Conservation (phyloP, 768 basidiomycete genomes). For the Leccinum longicurvipes region DNA sequence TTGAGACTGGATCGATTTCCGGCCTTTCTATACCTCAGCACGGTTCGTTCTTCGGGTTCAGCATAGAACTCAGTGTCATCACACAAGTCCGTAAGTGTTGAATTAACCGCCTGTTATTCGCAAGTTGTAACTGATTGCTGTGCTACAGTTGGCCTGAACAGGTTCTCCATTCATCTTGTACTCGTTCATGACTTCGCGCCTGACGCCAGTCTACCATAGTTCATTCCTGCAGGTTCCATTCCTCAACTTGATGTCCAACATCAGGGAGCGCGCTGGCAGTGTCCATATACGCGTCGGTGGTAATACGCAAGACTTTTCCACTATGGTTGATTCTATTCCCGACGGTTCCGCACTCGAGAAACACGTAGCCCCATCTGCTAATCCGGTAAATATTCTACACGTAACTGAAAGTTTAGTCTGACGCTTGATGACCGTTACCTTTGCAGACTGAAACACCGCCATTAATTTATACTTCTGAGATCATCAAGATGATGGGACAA, state of each 20-base stretch:
- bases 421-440: neutral
- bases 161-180: slow-evolving; percentile 3
- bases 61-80: slow-evolving; percentile 71
- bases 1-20: slow-evolving; percentile 30
- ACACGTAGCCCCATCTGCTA: slow-evolving; percentile 30
- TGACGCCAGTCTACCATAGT: slow-evolving; percentile 26
- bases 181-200: too few species aligned
- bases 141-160: slow-evolving; percentile 17
- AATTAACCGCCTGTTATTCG: neutral
- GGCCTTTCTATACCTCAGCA: slow-evolving; percentile 41
- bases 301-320: slow-evolving; percentile 71
- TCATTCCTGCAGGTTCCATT: slow-evolving; percentile 57
- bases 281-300: slow-evolving; percentile 74
- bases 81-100: slow-evolving; percentile 36
- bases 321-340: slow-evolving; percentile 46
- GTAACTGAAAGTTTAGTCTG: neutral
- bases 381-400: slow-evolving; percentile 34
- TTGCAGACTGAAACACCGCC: slow-evolving; percentile 26
- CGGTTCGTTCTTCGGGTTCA: slow-evolving; percentile 72
- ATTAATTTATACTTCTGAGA: slow-evolving; percentile 57
- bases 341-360: slow-evolving; percentile 53
- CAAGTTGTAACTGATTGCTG: neutral
- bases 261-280: slow-evolving; percentile 57
- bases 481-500: slow-evolving; percentile 63
- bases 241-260: slow-evolving; percentile 74